Conservation (phyloP, 345 rosid genomes). For the Gossypium thurberi region DNA sequence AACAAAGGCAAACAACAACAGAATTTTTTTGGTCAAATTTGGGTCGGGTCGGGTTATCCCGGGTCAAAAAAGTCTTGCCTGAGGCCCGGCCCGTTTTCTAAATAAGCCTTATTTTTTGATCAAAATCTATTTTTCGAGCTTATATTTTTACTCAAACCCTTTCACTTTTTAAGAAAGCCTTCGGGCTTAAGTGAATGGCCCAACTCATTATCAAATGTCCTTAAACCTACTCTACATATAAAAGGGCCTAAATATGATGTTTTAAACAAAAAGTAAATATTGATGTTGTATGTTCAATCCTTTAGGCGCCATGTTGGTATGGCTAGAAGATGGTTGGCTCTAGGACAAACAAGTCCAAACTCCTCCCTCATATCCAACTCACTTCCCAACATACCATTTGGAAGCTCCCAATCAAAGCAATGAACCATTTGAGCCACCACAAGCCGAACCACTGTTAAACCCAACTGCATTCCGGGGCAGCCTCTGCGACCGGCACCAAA, state of each 20-base stretch:
- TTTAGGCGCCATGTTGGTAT: slow-evolving; percentile 29
- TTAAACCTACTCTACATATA: too few relatives aligned
- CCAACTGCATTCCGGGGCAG: slow-evolving; percentile 16
- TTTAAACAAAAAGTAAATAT: neutral
- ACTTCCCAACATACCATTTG: slow-evolving; percentile 10
- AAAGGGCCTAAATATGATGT: neutral
- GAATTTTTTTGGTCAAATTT: too few relatives aligned
- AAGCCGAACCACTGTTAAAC: slow-evolving; percentile 20
- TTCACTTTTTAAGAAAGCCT: rapidly evolving
- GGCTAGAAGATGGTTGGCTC: slow-evolving; percentile 33
- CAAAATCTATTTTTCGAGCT: rapidly evolving
- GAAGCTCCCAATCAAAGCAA: slow-evolving; percentile 50
- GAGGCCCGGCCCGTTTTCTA: rapidly evolving
- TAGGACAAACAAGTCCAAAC: slow-evolving; percentile 25
- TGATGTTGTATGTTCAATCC: neutral
- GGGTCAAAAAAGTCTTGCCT: too few relatives aligned
- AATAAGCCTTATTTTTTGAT: rapidly evolving
- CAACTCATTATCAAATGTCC: rapidly evolving
- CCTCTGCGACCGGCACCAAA: neutral
- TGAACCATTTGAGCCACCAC: slow-evolving; percentile 39
- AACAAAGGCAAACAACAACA: too few relatives aligned
- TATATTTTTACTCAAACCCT: too few relatives aligned
- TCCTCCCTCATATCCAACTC: slow-evolving; percentile 41
- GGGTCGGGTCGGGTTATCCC: too few relatives aligned
- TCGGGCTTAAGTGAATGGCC: rapidly evolving